Evolutionary conservation across 345 rosid genomes (phyloP).

Genomic region (Euclidium syriacum): DNA sequence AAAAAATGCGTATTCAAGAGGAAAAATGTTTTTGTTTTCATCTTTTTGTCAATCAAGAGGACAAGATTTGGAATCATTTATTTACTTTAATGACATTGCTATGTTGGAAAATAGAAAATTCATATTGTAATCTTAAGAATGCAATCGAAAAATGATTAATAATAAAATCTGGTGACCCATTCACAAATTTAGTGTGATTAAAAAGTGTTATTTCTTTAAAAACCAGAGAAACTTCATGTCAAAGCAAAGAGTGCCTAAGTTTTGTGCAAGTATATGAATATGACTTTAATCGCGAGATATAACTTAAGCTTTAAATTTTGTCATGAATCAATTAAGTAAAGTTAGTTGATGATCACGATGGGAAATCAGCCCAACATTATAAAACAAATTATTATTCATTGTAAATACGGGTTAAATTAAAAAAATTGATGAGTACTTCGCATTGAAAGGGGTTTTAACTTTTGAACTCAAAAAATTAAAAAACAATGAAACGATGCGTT

Average conservation of each 20-base stretch:
- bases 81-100: background rate
- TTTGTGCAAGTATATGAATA: background rate
- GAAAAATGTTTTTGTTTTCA: background rate
- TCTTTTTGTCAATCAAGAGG: background rate
- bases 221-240: slow-evolving; percentile 9
- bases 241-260: slow-evolving; percentile 14
- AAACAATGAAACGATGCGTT: background rate
- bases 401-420: too few species aligned
- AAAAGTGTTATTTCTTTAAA: background rate
- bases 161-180: background rate
- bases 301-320: background rate
- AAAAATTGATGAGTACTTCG: too few species aligned
- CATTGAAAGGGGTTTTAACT: too few species aligned
- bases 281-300: slow-evolving; percentile 8
- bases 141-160: background rate
- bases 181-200: background rate
- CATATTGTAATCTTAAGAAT: background rate
- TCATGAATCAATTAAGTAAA: slow-evolving; percentile 9
- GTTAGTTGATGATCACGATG: slow-evolving; percentile 10
- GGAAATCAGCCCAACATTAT: too few species aligned
- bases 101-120: background rate
- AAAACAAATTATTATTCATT: too few species aligned
- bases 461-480: too few species aligned
- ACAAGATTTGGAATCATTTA: background rate
- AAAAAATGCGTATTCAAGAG: background rate